phyloP scores from a whole-genome alignment of 352 stramenopile genomes.

The Phytophthora citrophthora region DNA sequence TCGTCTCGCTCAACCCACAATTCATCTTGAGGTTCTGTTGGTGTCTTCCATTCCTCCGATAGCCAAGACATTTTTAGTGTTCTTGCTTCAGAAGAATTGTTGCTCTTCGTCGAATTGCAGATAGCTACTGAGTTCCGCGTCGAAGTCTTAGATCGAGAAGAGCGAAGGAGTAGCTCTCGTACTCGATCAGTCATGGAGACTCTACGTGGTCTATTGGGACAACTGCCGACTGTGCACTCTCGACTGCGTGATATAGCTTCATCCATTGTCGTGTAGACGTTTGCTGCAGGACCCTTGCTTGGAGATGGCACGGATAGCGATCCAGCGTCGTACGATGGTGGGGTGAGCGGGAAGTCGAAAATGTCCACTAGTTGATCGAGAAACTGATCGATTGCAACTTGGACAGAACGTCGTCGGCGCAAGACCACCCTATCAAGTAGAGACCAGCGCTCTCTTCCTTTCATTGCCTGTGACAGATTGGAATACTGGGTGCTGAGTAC shows the following conservation, averaged over 20 bases:
- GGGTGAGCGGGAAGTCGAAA: slow-evolving; percentile 46
- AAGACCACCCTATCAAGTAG: slow-evolving; percentile 41
- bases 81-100: not conserved
- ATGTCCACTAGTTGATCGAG: slow-evolving; percentile 49
- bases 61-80: slow-evolving; percentile 16
- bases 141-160: not conserved
- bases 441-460: slow-evolving; percentile 39
- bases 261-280: slow-evolving; percentile 28
- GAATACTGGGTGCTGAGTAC: not conserved
- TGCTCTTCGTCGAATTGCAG: slow-evolving; percentile 9
- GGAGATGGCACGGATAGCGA: not conserved
- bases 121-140: slow-evolving; percentile 15
- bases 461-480: slow-evolving; percentile 16
- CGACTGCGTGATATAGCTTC: slow-evolving; percentile 6
- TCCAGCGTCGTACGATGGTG: not conserved
- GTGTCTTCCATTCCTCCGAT: not conserved
- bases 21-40: slow-evolving; percentile 14
- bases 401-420: slow-evolving; percentile 27
- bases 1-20: slow-evolving; percentile 32
- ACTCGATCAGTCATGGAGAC: slow-evolving; percentile 23
- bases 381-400: slow-evolving; percentile 34
- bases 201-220: slow-evolving; percentile 3
- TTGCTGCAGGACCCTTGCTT: slow-evolving; percentile 6
- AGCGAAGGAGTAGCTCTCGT: slow-evolving; percentile 11
- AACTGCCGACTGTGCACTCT: slow-evolving; percentile 2